phyloP scores from a whole-genome alignment of 768 basidiomycete species.

The Russula compacta region DNA sequence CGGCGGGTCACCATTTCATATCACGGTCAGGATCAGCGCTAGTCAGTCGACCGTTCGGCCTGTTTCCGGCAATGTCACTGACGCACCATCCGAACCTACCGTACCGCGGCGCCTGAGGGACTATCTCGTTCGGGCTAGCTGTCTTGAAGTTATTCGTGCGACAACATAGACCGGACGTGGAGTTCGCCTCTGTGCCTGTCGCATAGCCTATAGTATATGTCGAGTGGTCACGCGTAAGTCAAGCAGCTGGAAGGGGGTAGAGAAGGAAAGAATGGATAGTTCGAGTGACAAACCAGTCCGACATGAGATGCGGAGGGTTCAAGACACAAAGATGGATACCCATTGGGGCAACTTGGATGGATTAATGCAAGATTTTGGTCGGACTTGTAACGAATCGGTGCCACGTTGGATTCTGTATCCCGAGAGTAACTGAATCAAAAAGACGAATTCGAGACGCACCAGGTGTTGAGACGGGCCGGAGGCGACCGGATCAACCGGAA shows the following conservation, averaged over 20 bases:
- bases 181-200: conserved; percentile 64
- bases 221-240: neutral
- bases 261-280: neutral
- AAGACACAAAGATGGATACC: too few relatives aligned
- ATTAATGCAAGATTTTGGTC: neutral
- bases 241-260: neutral
- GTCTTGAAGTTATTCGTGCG: conserved; percentile 43
- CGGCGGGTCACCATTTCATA: conserved; percentile 44
- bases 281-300: neutral
- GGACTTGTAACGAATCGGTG: too few relatives aligned
- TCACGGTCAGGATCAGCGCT: neutral
- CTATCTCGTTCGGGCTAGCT: conserved; percentile 39
- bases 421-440: neutral
- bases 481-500: too few relatives aligned
- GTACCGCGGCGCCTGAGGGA: conserved; percentile 58
- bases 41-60: neutral
- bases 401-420: neutral
- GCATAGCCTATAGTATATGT: conserved; percentile 41
- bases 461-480: too few relatives aligned
- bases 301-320: neutral
- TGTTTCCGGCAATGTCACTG: neutral
- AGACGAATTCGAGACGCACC: conserved; percentile 35
- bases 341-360: neutral
- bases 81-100: conserved; percentile 52
- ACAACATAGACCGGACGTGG: conserved; percentile 60